Evolutionary conservation across 2,329 filamentous ascomycete genomes (phyloP).

Genomic region (Botrytis medusae): DNA sequence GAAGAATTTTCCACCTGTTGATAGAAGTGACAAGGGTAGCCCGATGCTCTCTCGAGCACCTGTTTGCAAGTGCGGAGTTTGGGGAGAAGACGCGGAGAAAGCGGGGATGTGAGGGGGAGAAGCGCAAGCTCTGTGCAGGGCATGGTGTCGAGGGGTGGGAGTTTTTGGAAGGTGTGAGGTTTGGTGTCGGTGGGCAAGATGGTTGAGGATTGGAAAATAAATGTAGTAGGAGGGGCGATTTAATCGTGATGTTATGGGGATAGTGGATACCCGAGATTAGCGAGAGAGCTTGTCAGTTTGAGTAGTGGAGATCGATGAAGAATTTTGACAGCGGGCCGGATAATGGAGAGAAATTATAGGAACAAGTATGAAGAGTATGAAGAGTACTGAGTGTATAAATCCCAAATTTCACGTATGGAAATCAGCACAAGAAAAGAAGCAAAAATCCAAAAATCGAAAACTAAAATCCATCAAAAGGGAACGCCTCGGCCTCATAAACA

Average conservation of each 20-base stretch:
- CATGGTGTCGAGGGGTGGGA: background rate
- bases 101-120: slow-evolving; percentile 8
- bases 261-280: background rate
- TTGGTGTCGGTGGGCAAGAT: no score
- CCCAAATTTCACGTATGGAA: background rate
- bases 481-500: background rate
- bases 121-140: slow-evolving; percentile 9
- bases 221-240: background rate
- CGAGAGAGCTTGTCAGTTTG: background rate
- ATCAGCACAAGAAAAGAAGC: background rate
- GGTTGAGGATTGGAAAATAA: background rate
- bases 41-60: slow-evolving; percentile 35
- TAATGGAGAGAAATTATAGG: background rate
- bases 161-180: background rate
- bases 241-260: background rate
- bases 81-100: background rate
- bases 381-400: no score
- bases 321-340: background rate
- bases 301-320: background rate
- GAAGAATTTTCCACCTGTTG: slow-evolving; percentile 47
- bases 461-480: background rate
- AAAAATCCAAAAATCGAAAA: background rate
- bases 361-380: background rate
- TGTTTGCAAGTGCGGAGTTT: background rate
- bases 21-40: slow-evolving; percentile 42